Percentiles rank a stretch among this genome's conserved stretches.
Evolutionary conservation across 1,284 basidiomycete genomes (phyloP).

Genomic region (Sphagnurus paluster): DNA sequence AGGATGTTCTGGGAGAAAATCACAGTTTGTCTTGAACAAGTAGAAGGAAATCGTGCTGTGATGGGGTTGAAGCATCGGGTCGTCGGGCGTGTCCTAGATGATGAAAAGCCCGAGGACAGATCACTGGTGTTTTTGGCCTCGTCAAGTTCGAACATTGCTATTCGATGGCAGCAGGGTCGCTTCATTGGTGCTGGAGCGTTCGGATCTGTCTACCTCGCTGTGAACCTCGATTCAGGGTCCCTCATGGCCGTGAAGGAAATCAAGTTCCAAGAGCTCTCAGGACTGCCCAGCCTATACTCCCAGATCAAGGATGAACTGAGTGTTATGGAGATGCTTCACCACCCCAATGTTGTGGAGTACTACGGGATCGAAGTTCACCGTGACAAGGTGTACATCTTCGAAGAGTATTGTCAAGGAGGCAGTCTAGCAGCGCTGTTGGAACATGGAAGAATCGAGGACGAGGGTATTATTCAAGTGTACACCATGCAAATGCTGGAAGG

Average conservation of each 20-base stretch:
- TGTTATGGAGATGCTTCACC: slow-evolving; percentile 98
- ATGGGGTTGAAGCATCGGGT: slow-evolving; percentile 71
- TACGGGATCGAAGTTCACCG: slow-evolving; percentile 99
- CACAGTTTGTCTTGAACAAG: slow-evolving; percentile 54
- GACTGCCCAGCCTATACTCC: slow-evolving; percentile 81
- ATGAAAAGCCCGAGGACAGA: slow-evolving; percentile 88
- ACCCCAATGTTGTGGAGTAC: slow-evolving; percentile 98
- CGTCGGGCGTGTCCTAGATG: slow-evolving; percentile 88
- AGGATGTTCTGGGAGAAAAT: slow-evolving; percentile 76
- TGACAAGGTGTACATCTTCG: slow-evolving; percentile 99
- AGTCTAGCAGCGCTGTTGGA: slow-evolving; percentile 90
- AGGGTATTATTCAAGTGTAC: slow-evolving; percentile 94
- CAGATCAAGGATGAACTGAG: slow-evolving; percentile 97
- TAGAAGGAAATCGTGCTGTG: slow-evolving; percentile 64
- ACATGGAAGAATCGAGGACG: slow-evolving; percentile 95
- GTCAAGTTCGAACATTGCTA: slow-evolving; percentile 91
- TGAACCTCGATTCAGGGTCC: slow-evolving; percentile 95
- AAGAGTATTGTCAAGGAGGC: slow-evolving; percentile 98
- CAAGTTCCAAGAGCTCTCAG: slow-evolving; percentile 91
- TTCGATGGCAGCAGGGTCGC: slow-evolving; percentile 98
- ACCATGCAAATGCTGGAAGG: slow-evolving; percentile 98
- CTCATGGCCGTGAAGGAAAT: slow-evolving; percentile 99
- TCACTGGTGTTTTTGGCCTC: slow-evolving; percentile 91
- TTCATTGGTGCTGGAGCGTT: slow-evolving; percentile 99
- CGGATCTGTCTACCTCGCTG: slow-evolving; percentile 96